Base-by-base conservation (phyloP, 2,329 filamentous ascomycete genomes). In the Arthrobotrys entomopaga region DNA sequence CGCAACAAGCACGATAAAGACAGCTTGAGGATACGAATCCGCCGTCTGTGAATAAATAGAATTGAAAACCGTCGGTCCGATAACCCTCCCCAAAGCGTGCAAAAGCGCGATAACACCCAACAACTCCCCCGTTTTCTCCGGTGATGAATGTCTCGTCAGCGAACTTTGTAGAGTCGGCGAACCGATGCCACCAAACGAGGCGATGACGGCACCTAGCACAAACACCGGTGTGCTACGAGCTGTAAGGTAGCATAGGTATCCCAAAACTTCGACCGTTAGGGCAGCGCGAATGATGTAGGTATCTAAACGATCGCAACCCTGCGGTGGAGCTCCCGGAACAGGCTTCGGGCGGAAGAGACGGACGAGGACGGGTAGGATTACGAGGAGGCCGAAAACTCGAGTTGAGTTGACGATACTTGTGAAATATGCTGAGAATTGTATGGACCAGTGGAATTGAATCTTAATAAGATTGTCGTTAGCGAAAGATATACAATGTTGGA, bases 101-200 rank as follows among this genome's bases (percentile, higher is more conserved):
- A 98, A 82, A 75, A 98, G 84, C 0, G 94, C 95, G 15, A 90
- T 90, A 0, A 93, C 93, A 20, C 95, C 95, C 0, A 99, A 86
- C n/a, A 98, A 84, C 80, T 95, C 89, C 0, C 95, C 95, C 0
- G 95, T 90, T 53, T 87, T 87, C 76, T 95, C 91, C 0, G 88
- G 85, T 0, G 93, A 92, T 0, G 98, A 90, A 81, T 98, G 95
- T 80, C 97, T 98, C 19, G 93, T 97, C 58, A 97, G 83, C 0
- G 90, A 87, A 0, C 91, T 90, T 79, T 96, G 92, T 57, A 96
- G 85, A 0, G 91, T 95, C 0, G 95, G 93, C 40, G 90, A 90
- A 0, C 90, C 93, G 52, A 98, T 89, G 0, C 93, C 93, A 22
- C 94, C 94, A 43, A 96, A 82, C 0, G 92, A 86, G 0, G 92